phyloP scores from a whole-genome alignment of 2,329 filamentous ascomycete genomes.

The Xylariaceae sp. region DNA sequence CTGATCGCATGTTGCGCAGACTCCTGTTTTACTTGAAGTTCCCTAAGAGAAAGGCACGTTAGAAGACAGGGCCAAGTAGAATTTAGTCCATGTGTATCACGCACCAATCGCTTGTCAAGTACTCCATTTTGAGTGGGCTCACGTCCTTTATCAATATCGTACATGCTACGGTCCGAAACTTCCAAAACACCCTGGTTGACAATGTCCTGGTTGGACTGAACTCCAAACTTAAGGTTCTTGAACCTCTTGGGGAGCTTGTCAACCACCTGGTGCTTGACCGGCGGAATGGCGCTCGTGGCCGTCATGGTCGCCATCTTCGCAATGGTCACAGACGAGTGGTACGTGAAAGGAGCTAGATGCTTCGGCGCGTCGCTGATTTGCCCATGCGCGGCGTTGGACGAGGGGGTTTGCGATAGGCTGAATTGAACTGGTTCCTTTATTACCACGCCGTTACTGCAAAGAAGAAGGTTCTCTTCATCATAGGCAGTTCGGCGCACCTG shows the following conservation, averaged over 20 bases:
- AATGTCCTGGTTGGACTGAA: slow-evolving; percentile 93
- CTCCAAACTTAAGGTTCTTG: slow-evolving; percentile 91
- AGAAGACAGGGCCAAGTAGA: background rate
- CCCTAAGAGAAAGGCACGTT: slow-evolving; percentile 26
- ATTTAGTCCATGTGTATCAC: slow-evolving; percentile 18
- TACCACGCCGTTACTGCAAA: slow-evolving; percentile 24
- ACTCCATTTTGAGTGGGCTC: slow-evolving; percentile 81
- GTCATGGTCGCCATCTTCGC: slow-evolving; percentile 38
- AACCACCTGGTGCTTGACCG: slow-evolving; percentile 84
- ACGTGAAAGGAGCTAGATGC: too few species aligned
- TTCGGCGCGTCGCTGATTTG: background rate
- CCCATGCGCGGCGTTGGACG: slow-evolving; percentile 1
- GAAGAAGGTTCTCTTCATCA: slow-evolving; percentile 23
- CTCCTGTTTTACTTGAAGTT: slow-evolving; percentile 81
- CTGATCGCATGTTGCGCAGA: slow-evolving; percentile 83
- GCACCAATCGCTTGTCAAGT: slow-evolving; percentile 76
- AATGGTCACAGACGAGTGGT: background rate
- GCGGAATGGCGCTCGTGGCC: slow-evolving; percentile 38
- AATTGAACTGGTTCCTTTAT: slow-evolving; percentile 7
- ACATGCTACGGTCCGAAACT: slow-evolving; percentile 91
- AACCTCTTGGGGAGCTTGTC: slow-evolving; percentile 91
- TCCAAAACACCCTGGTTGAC: slow-evolving; percentile 94
- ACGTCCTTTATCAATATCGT: slow-evolving; percentile 83
- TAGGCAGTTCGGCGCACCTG: slow-evolving; percentile 6
- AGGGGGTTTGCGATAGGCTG: slow-evolving; percentile 6